These are phyloP conservation scores for Schwanniomyces sp. DNA, from an alignment of 805 yeast genomes.

Conservation along the genomic window DNA sequence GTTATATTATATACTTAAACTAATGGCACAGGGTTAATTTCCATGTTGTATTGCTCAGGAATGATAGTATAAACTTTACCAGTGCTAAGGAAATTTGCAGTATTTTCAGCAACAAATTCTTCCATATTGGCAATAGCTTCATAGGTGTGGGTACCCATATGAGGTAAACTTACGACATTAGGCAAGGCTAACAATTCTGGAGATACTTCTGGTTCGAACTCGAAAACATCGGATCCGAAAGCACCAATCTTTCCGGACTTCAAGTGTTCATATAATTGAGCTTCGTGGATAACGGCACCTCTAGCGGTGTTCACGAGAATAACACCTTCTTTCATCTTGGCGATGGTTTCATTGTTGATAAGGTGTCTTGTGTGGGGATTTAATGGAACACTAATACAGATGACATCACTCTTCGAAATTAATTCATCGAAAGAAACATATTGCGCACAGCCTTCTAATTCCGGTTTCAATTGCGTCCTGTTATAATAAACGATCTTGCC, in stretches of 20 bases:
- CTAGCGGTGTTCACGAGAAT: slow-evolving; percentile 79
- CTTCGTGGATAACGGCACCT: slow-evolving; percentile 78
- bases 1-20: neutral
- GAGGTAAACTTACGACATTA: slow-evolving; percentile 79
- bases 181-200: slow-evolving; percentile 61
- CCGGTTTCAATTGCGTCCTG: slow-evolving; percentile 57
- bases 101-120: slow-evolving; percentile 69
- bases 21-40: slow-evolving; percentile 19
- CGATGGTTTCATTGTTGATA: slow-evolving; percentile 58
- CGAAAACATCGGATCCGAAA: slow-evolving; percentile 76
- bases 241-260: slow-evolving; percentile 64
- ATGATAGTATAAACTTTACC: slow-evolving; percentile 76
- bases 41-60: slow-evolving; percentile 63
- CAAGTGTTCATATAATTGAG: slow-evolving; percentile 53
- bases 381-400: slow-evolving; percentile 77
- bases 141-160: slow-evolving; percentile 79
- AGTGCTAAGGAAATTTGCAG: slow-evolving; percentile 51
- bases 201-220: slow-evolving; percentile 70
- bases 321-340: slow-evolving; percentile 75
- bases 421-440: slow-evolving; percentile 74
- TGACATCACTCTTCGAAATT: slow-evolving; percentile 60
- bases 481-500: slow-evolving; percentile 69
- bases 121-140: slow-evolving; percentile 85
- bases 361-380: slow-evolving; percentile 70
- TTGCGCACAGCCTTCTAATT: slow-evolving; percentile 66